Evolutionary conservation across 2,329 filamentous ascomycete genomes (phyloP).

Genomic region (Exutisphaerella laricina): DNA sequence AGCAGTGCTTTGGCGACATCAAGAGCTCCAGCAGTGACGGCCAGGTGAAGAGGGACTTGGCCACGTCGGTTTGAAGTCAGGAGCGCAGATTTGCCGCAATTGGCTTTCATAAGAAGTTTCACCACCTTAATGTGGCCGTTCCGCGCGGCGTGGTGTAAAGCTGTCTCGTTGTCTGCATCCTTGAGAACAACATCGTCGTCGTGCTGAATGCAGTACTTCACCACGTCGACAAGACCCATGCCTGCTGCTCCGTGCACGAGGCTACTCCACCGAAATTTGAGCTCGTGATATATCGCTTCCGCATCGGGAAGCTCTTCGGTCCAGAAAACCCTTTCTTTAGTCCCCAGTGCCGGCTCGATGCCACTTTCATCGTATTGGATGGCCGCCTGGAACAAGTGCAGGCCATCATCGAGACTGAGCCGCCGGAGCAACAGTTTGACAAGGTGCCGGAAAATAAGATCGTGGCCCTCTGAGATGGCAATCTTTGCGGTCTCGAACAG

Average conservation of each 20-base stretch:
- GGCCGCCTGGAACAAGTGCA: conserved; percentile 5
- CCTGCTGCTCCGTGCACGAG: conserved; percentile 1
- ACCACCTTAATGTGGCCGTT: conserved; percentile 1
- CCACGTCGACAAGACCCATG: conserved; percentile 1
- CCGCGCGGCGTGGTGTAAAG: conserved; percentile 2
- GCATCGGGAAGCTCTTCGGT: conserved; percentile 4
- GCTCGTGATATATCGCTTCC: conserved; percentile 6
- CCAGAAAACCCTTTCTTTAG: conserved; percentile 4
- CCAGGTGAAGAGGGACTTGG: conserved; percentile 3
- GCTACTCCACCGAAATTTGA: conserved; percentile 3
- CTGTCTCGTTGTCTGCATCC: conserved; percentile 1
- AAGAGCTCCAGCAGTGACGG: not conserved
- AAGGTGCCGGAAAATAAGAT: conserved; percentile 5
- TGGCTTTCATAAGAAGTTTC: not conserved
- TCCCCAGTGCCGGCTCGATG: conserved; percentile 1
- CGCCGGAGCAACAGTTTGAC: conserved; percentile 3
- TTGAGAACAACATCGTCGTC: conserved; percentile 1
- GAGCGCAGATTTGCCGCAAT: not conserved
- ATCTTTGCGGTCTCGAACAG: conserved; percentile 7
- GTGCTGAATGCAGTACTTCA: conserved; percentile 7
- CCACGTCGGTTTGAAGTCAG: not conserved
- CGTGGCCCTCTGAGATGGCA: conserved; percentile 4
- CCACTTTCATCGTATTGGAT: conserved; percentile 5
- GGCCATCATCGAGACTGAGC: conserved; percentile 2
- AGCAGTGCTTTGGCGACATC: not conserved